phyloP scores from a whole-genome alignment of 352 stramenopile genomes.

The Saprolegnia parasitica region DNA sequence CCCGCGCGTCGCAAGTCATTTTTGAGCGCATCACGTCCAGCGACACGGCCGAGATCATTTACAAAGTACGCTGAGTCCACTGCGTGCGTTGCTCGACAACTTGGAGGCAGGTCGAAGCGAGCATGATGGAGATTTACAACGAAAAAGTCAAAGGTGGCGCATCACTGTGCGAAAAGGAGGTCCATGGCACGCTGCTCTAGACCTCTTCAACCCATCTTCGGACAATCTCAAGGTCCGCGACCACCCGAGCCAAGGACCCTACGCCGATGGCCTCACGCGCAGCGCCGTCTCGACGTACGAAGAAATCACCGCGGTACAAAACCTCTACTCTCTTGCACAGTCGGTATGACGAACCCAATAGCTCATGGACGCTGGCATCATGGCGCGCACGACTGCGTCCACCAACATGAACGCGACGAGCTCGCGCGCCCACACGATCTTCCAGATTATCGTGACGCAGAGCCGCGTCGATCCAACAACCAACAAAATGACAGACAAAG shows the following conservation, averaged over 20 bases:
- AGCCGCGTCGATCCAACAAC: conserved; percentile 62
- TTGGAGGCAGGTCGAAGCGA: conserved; percentile 60
- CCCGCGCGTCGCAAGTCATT: conserved; percentile 73
- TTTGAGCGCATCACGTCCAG: conserved; percentile 70
- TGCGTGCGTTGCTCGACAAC: neutral
- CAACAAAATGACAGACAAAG: conserved; percentile 74
- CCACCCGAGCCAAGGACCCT: conserved; percentile 77
- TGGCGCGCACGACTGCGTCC: conserved; percentile 73
- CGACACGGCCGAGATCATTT: conserved; percentile 41
- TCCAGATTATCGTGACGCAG: conserved; percentile 81
- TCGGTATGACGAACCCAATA: conserved; percentile 31
- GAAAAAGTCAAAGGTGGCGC: conserved; percentile 72
- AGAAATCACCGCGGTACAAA: conserved; percentile 61
- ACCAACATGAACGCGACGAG: conserved; percentile 87
- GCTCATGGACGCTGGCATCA: conserved; percentile 81
- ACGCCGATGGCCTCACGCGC: conserved; percentile 72
- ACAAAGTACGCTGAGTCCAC: conserved; percentile 13
- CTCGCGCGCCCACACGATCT: conserved; percentile 77
- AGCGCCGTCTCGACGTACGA: conserved; percentile 75
- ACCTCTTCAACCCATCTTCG: conserved; percentile 77
- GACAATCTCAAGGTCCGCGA: conserved; percentile 87
- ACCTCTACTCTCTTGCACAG: too few species aligned
- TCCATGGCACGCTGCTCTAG: conserved; percentile 29
- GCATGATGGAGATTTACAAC: conserved; percentile 90
- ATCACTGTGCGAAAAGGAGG: neutral